A percentile compares a stretch with the other conserved stretches of the same genome.
Evolutionary conservation across 2,329 filamentous ascomycete genomes (phyloP).

Genomic region (Fonsecaea pedrosoi): DNA sequence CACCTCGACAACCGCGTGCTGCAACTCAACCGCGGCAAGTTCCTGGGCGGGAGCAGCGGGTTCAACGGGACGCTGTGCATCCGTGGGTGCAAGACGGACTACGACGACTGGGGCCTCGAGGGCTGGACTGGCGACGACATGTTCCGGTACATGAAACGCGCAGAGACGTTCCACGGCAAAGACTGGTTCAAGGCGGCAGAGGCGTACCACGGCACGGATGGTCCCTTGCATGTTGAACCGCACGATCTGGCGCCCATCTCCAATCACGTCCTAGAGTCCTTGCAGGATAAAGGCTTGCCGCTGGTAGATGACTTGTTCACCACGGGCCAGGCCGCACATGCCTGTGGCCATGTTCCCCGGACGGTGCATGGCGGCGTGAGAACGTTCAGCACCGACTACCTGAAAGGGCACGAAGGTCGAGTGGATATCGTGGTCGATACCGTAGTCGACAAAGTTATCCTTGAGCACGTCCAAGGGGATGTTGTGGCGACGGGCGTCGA

Average conservation of each 20-base stretch:
- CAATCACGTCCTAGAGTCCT: slow-evolving; percentile 60
- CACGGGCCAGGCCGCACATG: slow-evolving; percentile 58
- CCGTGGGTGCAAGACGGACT: slow-evolving; percentile 52
- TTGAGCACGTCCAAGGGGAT: slow-evolving; percentile 1
- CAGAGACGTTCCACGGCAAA: slow-evolving; percentile 65
- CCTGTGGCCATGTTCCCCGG: slow-evolving; percentile 62
- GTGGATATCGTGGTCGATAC: slow-evolving; percentile 41
- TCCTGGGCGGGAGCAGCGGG: slow-evolving; percentile 52
- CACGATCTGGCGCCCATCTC: slow-evolving; percentile 66
- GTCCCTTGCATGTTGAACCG: slow-evolving; percentile 62
- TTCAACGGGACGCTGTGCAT: slow-evolving; percentile 54
- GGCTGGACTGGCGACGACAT: slow-evolving; percentile 63
- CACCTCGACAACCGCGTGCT: slow-evolving; percentile 49
- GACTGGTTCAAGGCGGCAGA: slow-evolving; percentile 61
- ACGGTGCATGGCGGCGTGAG: slow-evolving; percentile 60
- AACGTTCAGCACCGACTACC: slow-evolving; percentile 61
- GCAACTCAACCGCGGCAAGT: slow-evolving; percentile 50
- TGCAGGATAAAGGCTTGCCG: slow-evolving; percentile 60
- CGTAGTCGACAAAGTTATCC: slow-evolving; percentile 59
- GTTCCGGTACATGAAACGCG: slow-evolving; percentile 63
- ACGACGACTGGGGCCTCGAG: slow-evolving; percentile 62
- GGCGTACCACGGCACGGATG: slow-evolving; percentile 57
- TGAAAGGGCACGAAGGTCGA: slow-evolving; percentile 39
- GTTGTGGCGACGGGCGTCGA: slow-evolving; percentile 47
- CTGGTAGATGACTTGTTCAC: slow-evolving; percentile 68